These are phyloP conservation scores for Petasospora fabianii DNA, from an alignment of 1,139 yeast genomes.

Conservation along the genomic window DNA sequence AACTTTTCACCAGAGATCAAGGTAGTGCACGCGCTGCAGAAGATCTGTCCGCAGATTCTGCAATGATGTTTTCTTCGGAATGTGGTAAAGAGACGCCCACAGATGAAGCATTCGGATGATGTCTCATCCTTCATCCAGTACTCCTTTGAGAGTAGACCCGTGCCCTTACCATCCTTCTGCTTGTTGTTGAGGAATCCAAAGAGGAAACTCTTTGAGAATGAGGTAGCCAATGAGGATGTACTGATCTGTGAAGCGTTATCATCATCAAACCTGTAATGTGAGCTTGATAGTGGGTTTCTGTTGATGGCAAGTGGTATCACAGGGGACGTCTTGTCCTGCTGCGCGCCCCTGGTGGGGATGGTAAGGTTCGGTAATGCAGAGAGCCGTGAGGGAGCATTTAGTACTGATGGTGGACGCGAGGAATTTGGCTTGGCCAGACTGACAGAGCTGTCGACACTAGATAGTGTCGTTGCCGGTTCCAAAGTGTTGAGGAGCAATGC, in stretches of 20 bases:
- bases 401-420: slow-evolving; percentile 22
- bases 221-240: slow-evolving; percentile 37
- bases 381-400: slow-evolving; percentile 8
- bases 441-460: slow-evolving; percentile 19
- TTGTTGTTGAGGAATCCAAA: slow-evolving; percentile 45
- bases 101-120: slow-evolving; percentile 75
- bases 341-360: slow-evolving; percentile 16
- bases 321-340: slow-evolving; percentile 7
- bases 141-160: slow-evolving; percentile 51
- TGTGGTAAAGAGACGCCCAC: slow-evolving; percentile 67
- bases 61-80: slow-evolving; percentile 94
- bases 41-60: slow-evolving; percentile 92
- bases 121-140: slow-evolving; percentile 94
- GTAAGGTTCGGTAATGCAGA: slow-evolving; percentile 9
- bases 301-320: slow-evolving; percentile 21
- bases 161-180: slow-evolving; percentile 29
- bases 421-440: slow-evolving; percentile 17
- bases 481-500: slow-evolving; percentile 23
- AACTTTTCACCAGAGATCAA: slow-evolving; percentile 75
- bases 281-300: slow-evolving; percentile 13
- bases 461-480: slow-evolving; percentile 19
- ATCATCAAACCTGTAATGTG: slow-evolving; percentile 25
- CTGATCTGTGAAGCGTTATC: slow-evolving; percentile 26
- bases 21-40: slow-evolving; percentile 82
- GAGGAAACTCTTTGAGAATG: slow-evolving; percentile 38